Base-by-base conservation (phyloP, 2,329 filamentous ascomycete genomes). In the Emydomyces testavorans region DNA sequence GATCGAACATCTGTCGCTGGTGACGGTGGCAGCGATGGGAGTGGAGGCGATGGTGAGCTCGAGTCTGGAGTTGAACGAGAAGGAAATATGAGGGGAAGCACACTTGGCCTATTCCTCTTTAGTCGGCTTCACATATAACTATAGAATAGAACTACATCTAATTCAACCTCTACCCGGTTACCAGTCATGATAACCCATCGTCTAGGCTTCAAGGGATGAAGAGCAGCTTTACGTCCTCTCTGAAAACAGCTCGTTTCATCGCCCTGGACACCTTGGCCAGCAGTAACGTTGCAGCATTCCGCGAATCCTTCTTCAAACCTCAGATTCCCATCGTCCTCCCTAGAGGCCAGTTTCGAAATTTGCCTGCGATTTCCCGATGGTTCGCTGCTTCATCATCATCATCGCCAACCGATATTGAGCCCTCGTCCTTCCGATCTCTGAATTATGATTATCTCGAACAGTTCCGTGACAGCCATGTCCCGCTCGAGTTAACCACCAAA, bases 311-410 rank as follows among this genome's bases (percentile, higher is more conserved):
- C 29, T 79, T 82, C 57, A 52, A 58, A 1, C 67, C 73, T 1
- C 70, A 75, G 39, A 64, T 60, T 15, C 81, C 82, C 1, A 62
- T 71, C 7, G 61, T 80, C 15, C 65, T 79, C 4, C 70, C 69
- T n/a, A 60, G 63, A 26, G 58, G 60, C 5, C 57, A 60, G 2
- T 74, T 74, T 41, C 53, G 54, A 21, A 42, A 64, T 7, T 58
- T 82, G 1, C 77, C 78, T 0, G 79, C 79, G 1, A 63, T 71
- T 16, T 57, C 57, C 3, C 76, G 74, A 53, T 85, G 82, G 82
- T 85, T 85, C 56, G 49, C 50, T 21, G 54, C 56, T 65, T 37
- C 62, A 68, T 55, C 55, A 66, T 52, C 52, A 59, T 37, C 62
- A 68, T 55, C 55, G 66, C 52, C 52, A 59, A 36, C 52, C 55